Evolutionary conservation across 2,329 filamentous ascomycete genomes (phyloP).

Genomic region (Chaetomium globosum): DNA sequence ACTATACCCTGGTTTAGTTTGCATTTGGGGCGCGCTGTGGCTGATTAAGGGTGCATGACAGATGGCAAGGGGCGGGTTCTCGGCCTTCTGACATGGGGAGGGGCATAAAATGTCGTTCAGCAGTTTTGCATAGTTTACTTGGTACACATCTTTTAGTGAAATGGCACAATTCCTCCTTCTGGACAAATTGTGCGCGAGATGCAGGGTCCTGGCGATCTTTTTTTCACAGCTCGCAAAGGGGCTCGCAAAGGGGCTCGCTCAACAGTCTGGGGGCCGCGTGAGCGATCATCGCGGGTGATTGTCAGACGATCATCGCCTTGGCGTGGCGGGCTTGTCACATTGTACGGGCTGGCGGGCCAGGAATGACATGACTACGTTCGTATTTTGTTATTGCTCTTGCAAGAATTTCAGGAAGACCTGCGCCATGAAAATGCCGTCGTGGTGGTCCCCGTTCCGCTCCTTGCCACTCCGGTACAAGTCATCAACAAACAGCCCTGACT

Average conservation of each 20-base stretch:
- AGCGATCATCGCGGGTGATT: conserved; percentile 14
- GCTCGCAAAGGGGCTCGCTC: neutral
- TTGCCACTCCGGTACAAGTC: conserved; percentile 70
- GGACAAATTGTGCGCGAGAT: neutral
- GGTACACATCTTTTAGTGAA: neutral
- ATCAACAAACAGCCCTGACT: conserved; percentile 69
- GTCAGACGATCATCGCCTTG: conserved; percentile 23
- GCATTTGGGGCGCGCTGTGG: conserved; percentile 20
- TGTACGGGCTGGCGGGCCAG: neutral
- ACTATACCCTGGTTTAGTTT: conserved; percentile 24
- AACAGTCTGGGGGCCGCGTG: neutral
- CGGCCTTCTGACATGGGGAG: conserved; percentile 1
- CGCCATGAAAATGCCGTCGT: conserved; percentile 79
- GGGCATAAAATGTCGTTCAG: conserved; percentile 2
- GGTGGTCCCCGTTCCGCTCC: conserved; percentile 63
- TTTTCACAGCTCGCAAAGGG: neutral
- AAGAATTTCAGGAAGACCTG: conserved; percentile 77
- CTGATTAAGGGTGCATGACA: conserved; percentile 5
- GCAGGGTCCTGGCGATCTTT: conserved; percentile 2
- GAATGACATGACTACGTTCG: neutral
- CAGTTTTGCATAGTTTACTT: neutral
- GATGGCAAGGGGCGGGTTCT: neutral
- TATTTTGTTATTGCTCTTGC: conserved; percentile 49
- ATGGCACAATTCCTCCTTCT: neutral
- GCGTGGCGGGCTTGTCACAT: conserved; percentile 3